Evolutionary conservation across 2,329 filamentous ascomycete species (phyloP).

Genomic region (Aspergillus sp.): DNA sequence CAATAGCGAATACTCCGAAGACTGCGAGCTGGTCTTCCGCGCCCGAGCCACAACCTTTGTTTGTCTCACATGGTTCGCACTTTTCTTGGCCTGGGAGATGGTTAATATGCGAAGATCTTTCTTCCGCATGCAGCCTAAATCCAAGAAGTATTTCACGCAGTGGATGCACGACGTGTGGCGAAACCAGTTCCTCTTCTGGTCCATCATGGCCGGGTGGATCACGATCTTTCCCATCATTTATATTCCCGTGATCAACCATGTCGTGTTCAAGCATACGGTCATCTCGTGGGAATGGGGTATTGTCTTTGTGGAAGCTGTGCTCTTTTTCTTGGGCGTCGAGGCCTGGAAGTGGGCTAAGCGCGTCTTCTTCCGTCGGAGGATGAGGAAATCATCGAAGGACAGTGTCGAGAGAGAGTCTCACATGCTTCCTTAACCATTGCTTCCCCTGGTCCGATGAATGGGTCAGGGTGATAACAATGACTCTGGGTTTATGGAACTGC

Average conservation of each 20-base stretch:
- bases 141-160: slow-evolving; percentile 60
- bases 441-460: slow-evolving; percentile 13
- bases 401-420: not conserved
- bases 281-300: slow-evolving; percentile 69
- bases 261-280: slow-evolving; percentile 63
- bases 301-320: slow-evolving; percentile 56
- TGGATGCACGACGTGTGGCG: slow-evolving; percentile 67
- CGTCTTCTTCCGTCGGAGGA: slow-evolving; percentile 43
- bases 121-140: slow-evolving; percentile 68
- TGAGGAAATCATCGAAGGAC: not conserved
- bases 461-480: slow-evolving; percentile 11
- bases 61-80: slow-evolving; percentile 70
- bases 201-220: slow-evolving; percentile 55
- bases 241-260: slow-evolving; percentile 63
- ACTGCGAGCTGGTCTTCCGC: slow-evolving; percentile 63
- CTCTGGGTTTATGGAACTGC: not conserved
- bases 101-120: slow-evolving; percentile 68
- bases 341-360: slow-evolving; percentile 65
- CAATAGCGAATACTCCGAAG: slow-evolving; percentile 55
- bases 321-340: slow-evolving; percentile 65
- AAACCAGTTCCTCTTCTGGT: slow-evolving; percentile 71
- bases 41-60: slow-evolving; percentile 70
- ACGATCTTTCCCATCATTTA: slow-evolving; percentile 61
- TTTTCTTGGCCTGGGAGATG: slow-evolving; percentile 78
- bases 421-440: slow-evolving; percentile 17